phyloP scores from a whole-genome alignment of 306 rosid species.

The Vicia villosa region DNA sequence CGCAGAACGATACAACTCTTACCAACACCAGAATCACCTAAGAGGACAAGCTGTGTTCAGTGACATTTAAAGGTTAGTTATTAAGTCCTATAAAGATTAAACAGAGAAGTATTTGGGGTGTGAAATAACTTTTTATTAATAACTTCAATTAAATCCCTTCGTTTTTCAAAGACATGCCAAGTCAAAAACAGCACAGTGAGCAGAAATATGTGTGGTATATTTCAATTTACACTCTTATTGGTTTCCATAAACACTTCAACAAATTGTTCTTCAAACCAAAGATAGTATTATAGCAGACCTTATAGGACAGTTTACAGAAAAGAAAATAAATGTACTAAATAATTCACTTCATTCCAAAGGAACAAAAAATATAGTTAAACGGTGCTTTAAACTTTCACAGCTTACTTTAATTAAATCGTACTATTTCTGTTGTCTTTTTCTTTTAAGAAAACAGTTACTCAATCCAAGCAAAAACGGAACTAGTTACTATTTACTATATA shows the following conservation, averaged over 20 bases:
- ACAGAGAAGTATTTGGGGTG: slow-evolving; percentile 18
- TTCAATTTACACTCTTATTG: no score
- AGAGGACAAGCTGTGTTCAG: slow-evolving; percentile 80
- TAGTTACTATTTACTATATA: neutral
- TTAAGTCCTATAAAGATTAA: slow-evolving; percentile 9
- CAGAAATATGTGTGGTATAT: no score
- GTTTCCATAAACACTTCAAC: no score
- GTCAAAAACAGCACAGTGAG: no score
- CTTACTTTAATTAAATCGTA: neutral
- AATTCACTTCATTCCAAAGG: neutral
- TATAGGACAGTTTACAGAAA: neutral
- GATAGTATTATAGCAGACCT: neutral
- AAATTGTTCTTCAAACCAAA: no score
- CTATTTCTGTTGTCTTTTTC: neutral
- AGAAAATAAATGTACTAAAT: neutral
- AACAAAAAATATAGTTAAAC: neutral
- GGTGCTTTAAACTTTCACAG: neutral
- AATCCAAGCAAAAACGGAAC: slow-evolving; percentile 21
- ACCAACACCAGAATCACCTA: slow-evolving; percentile 99
- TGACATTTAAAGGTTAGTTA: slow-evolving; percentile 39
- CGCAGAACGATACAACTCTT: slow-evolving; percentile 98
- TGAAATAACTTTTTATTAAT: slow-evolving; percentile 9
- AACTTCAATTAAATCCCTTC: neutral
- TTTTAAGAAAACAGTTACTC: neutral
- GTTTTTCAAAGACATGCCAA: neutral